phyloP scores from a whole-genome alignment of 345 rosid species.

The Aegle marmelos region DNA sequence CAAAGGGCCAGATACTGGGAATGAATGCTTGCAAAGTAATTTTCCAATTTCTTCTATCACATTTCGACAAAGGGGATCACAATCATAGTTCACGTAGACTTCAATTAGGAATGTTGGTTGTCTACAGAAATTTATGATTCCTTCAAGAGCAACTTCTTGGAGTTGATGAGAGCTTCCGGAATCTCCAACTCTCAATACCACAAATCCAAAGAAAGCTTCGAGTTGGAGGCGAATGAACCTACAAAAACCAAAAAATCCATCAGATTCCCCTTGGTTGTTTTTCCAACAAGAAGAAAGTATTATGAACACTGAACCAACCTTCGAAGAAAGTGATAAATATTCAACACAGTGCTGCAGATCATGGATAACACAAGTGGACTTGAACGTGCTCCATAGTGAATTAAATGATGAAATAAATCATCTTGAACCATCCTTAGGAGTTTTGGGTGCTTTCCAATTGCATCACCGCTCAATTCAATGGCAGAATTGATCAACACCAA shows the following conservation, averaged over 20 bases:
- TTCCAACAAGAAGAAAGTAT: background rate
- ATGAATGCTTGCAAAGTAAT: conserved; percentile 79
- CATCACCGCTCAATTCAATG: conserved; percentile 78
- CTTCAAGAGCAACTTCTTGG: conserved; percentile 91
- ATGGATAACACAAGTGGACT: conserved; percentile 75
- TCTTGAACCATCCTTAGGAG: conserved; percentile 79
- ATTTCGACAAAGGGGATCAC: conserved; percentile 61
- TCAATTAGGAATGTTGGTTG: conserved; percentile 79
- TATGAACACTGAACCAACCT: conserved; percentile 54
- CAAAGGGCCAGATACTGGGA: conserved; percentile 61
- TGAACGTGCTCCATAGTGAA: conserved; percentile 75
- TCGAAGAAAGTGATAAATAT: conserved; percentile 79
- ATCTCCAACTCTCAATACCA: conserved; percentile 51
- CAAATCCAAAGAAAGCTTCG: conserved; percentile 84
- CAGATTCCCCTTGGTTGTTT: background rate
- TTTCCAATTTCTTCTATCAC: conserved; percentile 76
- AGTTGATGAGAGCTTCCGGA: conserved; percentile 43
- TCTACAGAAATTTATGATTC: conserved; percentile 72
- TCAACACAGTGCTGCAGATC: conserved; percentile 87
- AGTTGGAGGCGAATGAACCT: conserved; percentile 86
- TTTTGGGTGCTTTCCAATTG: conserved; percentile 66
- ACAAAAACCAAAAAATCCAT: conserved; percentile 4
- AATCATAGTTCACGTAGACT: conserved; percentile 81
- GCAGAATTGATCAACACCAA: conserved; percentile 72
- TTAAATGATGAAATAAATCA: conserved; percentile 78